Evolutionary conservation across 306 rosid genomes (phyloP).

Genomic region (Hippophae tibetana): DNA sequence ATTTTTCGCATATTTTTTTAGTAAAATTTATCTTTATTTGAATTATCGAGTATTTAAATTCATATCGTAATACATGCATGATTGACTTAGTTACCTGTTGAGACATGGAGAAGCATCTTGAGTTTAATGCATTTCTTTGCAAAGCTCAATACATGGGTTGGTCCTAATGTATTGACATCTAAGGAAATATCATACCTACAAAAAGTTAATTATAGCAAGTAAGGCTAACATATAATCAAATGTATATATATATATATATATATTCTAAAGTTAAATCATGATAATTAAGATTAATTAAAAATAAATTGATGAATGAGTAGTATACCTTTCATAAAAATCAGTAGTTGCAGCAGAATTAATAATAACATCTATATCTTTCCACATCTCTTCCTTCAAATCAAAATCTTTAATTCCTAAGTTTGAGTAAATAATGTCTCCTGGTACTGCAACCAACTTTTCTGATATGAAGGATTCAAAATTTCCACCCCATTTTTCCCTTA

Average conservation of each 20-base stretch:
- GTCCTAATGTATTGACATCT: constrained; percentile 25
- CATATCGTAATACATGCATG: neutral
- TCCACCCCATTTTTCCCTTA: constrained; percentile 2
- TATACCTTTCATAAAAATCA: neutral
- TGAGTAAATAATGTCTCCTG: neutral
- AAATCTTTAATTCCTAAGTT: neutral
- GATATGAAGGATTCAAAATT: neutral
- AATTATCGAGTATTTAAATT: no score
- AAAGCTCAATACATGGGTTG: constrained; percentile 9
- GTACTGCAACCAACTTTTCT: neutral
- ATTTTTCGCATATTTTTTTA: no score
- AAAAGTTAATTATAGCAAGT: neutral
- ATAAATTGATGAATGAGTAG: neutral
- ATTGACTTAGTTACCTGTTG: constrained; percentile 29
- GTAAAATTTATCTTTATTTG: no score
- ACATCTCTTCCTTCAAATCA: neutral
- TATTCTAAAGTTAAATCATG: neutral
- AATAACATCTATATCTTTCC: neutral
- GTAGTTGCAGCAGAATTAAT: constrained; percentile 1
- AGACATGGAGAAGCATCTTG: constrained; percentile 24
- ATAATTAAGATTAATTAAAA: neutral
- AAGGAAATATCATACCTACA: constrained; percentile 31
- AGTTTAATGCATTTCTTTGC: constrained; percentile 23
- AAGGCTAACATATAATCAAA: neutral
- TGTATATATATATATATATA: neutral